Percentiles rank a stretch among this genome's conserved stretches.
phyloP scores from a whole-genome alignment of 106 monocot genomes.

The Apostasia shenzhenica region DNA sequence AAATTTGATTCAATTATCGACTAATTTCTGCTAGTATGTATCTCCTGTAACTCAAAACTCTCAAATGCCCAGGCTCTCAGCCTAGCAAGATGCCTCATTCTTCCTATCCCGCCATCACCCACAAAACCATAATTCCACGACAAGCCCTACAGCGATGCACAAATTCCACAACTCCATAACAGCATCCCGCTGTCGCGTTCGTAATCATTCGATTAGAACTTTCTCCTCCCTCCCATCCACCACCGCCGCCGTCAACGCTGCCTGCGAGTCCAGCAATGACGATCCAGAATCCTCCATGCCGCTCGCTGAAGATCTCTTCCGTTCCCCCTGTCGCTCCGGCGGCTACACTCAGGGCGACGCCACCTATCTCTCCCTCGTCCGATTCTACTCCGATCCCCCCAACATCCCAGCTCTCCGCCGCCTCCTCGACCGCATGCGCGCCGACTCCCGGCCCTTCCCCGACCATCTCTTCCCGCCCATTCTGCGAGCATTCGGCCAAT shows the following conservation, averaged over 20 bases:
- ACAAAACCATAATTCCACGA: not conserved
- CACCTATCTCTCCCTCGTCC: conserved; percentile 56
- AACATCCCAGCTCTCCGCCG: conserved; percentile 30
- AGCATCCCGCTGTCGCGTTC: not conserved
- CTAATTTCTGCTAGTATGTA: too few species aligned
- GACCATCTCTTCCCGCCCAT: conserved; percentile 49
- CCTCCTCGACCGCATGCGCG: conserved; percentile 38
- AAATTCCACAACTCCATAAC: not conserved
- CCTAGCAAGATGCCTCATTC: not conserved
- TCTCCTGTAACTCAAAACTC: too few species aligned
- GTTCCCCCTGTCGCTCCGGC: conserved; percentile 16
- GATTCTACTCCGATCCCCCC: conserved; percentile 17
- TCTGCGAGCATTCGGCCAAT: conserved; percentile 31
- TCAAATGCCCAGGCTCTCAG: not conserved
- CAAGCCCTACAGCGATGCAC: not conserved
- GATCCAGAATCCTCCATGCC: conserved; percentile 7
- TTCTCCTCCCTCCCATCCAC: conserved; percentile 7
- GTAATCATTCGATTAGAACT: not conserved
- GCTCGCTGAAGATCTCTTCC: conserved; percentile 24
- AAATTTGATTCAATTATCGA: too few species aligned
- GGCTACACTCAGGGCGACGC: conserved; percentile 48
- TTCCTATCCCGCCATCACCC: not conserved
- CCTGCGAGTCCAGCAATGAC: not conserved
- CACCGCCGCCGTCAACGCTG: conserved; percentile 3
- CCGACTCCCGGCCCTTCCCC: conserved; percentile 23